phyloP scores from a whole-genome alignment of 2,329 filamentous ascomycete species.

The Hymenoscyphus occultus region DNA sequence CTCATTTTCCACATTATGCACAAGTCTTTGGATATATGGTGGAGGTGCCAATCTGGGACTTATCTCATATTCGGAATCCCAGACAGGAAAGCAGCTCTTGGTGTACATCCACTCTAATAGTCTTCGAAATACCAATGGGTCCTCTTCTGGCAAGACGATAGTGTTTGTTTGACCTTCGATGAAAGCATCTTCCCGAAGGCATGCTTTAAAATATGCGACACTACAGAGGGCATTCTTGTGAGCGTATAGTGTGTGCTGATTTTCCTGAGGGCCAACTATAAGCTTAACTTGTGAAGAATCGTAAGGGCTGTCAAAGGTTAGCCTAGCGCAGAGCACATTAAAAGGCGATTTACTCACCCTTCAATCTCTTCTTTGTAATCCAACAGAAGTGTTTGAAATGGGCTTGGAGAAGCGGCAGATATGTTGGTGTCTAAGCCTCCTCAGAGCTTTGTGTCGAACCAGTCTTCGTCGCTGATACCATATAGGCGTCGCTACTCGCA shows the following conservation, averaged over 20 bases:
- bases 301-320: background rate
- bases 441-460: too few relatives aligned
- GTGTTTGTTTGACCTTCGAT: background rate
- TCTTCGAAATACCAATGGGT: background rate
- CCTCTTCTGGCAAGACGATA: background rate
- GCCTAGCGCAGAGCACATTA: too few relatives aligned
- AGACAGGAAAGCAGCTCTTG: background rate
- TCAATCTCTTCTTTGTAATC: too few relatives aligned
- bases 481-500: too few relatives aligned
- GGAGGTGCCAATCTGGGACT: background rate
- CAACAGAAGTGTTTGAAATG: too few relatives aligned
- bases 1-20: background rate
- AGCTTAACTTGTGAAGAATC: background rate
- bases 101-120: background rate
- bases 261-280: background rate
- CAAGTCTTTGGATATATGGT: background rate
- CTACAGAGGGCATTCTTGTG: background rate
- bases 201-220: background rate
- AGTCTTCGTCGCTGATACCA: too few relatives aligned
- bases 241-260: background rate
- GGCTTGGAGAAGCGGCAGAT: too few relatives aligned
- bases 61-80: background rate
- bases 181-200: background rate
- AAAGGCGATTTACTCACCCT: too few relatives aligned
- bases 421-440: too few relatives aligned